Base-by-base conservation (phyloP, 345 rosid species). In the Gynandropsis gynandra region DNA sequence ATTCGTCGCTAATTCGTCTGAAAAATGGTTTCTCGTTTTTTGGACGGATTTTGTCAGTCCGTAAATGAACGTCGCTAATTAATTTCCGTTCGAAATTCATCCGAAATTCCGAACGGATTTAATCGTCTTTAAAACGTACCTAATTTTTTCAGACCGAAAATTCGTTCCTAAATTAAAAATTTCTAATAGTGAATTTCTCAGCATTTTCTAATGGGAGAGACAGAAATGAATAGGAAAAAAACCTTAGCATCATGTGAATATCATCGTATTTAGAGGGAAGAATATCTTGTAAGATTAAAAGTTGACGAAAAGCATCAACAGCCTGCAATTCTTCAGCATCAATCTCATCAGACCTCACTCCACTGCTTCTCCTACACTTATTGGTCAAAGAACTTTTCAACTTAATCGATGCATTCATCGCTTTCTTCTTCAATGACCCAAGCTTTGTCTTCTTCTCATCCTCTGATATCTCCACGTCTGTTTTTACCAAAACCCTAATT, bases 281-380 rank as follows among this genome's bases (percentile, higher is more conserved):
- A 12, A 87, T 70, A 64, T 87, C 98, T 18, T 90, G 96, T 34
- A 80, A 60, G 47, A 87, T 76, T 31, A 90, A 95, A 20, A 80
- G 76, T 37, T 87, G 96, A 42, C 96, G 98, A 61, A 90, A 87
- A 7, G 89, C 81, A 36, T 82, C 96, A 8, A 87, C 89, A 20
- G 92, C 88, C 72, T 79, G 83, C 42, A 82, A 57, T 63, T 90
- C 96, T 57, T 90, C 96, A 1, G 80, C 70, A 47, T 84, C 67
- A 52, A 87, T 59, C 17, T 74, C 64, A 52, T 73, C 67, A 32
- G 89, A 80, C 80, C 77, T 74, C 1, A 87, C 87, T 35, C 84
- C 73, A 58, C 92, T 84, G 69, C 76, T 69, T 58, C 77, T 74
- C 21, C 87, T 82, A 21, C 76, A 59, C 58, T 52, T 87, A 67